Evolutionary conservation across 2,329 filamentous ascomycete species (phyloP).

Genomic region (Pezizomycotina sp.): DNA sequence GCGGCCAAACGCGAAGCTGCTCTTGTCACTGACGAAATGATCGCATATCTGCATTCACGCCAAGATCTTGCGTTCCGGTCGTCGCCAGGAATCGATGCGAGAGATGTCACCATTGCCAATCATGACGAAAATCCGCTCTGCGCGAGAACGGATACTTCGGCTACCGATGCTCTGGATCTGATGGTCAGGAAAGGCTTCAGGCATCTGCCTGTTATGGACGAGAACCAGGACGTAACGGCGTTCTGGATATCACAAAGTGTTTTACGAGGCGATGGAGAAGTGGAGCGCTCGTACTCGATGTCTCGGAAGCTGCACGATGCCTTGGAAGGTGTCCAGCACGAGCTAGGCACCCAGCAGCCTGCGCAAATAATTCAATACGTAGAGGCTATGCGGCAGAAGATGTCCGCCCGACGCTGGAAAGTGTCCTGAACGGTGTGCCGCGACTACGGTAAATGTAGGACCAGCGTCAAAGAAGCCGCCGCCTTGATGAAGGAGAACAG

Average conservation of each 20-base stretch:
- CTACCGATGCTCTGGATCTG: constrained; percentile 87
- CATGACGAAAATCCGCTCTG: constrained; percentile 99
- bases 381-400: constrained; percentile 82
- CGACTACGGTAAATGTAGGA: constrained; percentile 91
- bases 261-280: constrained; percentile 95
- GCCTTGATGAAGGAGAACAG: constrained; percentile 97
- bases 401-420: constrained; percentile 93
- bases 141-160: constrained; percentile 91
- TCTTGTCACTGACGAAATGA: constrained; percentile 92
- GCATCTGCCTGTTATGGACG: constrained; percentile 96
- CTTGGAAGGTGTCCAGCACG: constrained; percentile 93
- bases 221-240: constrained; percentile 98
- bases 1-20: constrained; percentile 97
- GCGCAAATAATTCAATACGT: constrained; percentile 99
- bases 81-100: constrained; percentile 73
- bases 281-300: constrained; percentile 92
- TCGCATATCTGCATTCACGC: constrained; percentile 95
- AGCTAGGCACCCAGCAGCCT: constrained; percentile 85
- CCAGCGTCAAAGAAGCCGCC: constrained; percentile 89
- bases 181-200: constrained; percentile 98
- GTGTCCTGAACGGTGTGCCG: constrained; percentile 77
- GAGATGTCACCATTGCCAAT: constrained; percentile 80
- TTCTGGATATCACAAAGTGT: too few species aligned
- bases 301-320: constrained; percentile 86
- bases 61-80: constrained; percentile 97